Conservation (phyloP, 345 rosid species). For the Trapa incisa region DNA sequence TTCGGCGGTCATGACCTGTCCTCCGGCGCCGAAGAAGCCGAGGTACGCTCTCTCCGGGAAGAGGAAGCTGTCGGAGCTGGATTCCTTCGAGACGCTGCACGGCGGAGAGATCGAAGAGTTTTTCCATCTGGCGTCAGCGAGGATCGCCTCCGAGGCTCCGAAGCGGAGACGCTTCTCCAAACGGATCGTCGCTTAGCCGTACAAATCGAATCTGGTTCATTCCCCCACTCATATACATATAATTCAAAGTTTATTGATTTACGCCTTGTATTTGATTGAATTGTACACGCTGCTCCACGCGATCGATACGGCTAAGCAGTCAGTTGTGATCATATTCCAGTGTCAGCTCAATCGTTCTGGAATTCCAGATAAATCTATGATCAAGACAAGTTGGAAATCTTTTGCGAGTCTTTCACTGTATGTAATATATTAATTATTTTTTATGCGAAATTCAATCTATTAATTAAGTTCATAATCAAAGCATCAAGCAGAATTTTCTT, state of each 20-base stretch:
- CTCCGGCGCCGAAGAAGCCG: slow-evolving; percentile 12
- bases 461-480: not conserved
- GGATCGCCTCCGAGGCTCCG: not conserved
- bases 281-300: not conserved
- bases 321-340: not conserved
- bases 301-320: not conserved
- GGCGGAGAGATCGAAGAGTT: slow-evolving; percentile 22
- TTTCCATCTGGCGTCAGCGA: slow-evolving; percentile 10
- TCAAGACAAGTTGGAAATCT: not conserved
- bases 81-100: slow-evolving; percentile 23
- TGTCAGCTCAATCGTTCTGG: not conserved
- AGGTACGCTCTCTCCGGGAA: slow-evolving; percentile 16
- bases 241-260: not conserved
- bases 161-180: slow-evolving; percentile 4
- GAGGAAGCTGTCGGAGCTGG: slow-evolving; percentile 28
- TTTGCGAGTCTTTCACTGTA: not conserved
- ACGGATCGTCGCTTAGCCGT: not conserved
- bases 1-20: slow-evolving; percentile 10
- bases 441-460: not conserved
- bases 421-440: too few species aligned
- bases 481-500: not conserved
- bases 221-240: not conserved
- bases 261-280: not conserved
- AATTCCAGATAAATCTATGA: not conserved
- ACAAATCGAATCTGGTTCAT: not conserved